Conservation (phyloP, 768 basidiomycete species). For the Solioccasus polychromus region DNA sequence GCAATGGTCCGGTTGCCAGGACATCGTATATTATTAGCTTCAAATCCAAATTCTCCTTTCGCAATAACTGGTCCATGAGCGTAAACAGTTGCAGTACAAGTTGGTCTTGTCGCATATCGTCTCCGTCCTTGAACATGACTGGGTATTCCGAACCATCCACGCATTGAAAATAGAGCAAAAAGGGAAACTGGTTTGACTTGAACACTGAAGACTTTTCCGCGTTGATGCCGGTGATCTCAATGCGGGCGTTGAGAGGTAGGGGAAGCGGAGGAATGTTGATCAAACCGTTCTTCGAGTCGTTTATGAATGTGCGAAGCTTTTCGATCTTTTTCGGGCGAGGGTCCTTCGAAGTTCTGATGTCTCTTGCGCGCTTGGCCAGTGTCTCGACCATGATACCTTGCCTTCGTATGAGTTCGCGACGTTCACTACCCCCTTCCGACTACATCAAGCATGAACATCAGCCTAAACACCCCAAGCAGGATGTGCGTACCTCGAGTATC, state of each 20-base stretch:
- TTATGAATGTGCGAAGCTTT: constrained; percentile 80
- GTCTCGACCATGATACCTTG: constrained; percentile 89
- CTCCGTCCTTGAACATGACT: constrained; percentile 98
- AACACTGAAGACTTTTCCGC: constrained; percentile 94
- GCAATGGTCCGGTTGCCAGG: constrained; percentile 83
- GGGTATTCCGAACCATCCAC: constrained; percentile 84
- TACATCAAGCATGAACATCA: constrained; percentile 25
- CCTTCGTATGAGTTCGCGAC: constrained; percentile 84
- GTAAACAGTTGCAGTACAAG: constrained; percentile 98
- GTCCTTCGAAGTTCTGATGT: constrained; percentile 88
- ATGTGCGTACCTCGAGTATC: constrained; percentile 68
- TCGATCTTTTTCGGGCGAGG: constrained; percentile 97
- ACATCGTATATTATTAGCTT: constrained; percentile 91
- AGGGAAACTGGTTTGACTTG: constrained; percentile 94
- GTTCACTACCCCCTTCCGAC: constrained; percentile 74
- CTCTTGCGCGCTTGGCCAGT: constrained; percentile 81
- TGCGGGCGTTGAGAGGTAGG: constrained; percentile 85
- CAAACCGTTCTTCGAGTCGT: constrained; percentile 85
- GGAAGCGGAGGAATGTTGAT: constrained; percentile 76
- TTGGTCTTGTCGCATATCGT: constrained; percentile 98
- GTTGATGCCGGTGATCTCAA: constrained; percentile 82
- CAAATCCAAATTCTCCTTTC: constrained; percentile 94
- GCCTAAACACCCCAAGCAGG: not conserved
- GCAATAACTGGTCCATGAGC: constrained; percentile 89
- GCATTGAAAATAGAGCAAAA: constrained; percentile 88